Percentiles rank a stretch among this genome's conserved stretches.
phyloP scores from a whole-genome alignment of 768 basidiomycete species.

The Serendipita sp. region DNA sequence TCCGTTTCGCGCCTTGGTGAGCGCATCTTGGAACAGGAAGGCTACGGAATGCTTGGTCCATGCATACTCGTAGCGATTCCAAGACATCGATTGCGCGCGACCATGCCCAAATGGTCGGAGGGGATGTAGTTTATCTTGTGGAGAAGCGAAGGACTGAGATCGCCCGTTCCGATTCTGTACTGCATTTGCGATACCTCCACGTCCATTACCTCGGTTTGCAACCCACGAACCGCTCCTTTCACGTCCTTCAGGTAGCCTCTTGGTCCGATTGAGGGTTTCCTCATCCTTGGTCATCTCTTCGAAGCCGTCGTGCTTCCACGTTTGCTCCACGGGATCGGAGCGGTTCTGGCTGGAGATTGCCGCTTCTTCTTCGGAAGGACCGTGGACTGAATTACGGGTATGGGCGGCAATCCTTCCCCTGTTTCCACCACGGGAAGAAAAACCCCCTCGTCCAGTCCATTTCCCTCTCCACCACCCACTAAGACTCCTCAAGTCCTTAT shows the following conservation, averaged over 20 bases:
- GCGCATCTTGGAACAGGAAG: constrained; percentile 48
- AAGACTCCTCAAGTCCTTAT: constrained; percentile 63
- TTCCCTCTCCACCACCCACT: constrained; percentile 79
- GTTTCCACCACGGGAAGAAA: constrained; percentile 40
- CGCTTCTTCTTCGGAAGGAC: constrained; percentile 5
- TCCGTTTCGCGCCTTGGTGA: constrained; percentile 41
- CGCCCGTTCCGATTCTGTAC: constrained; percentile 12
- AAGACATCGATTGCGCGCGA: neutral
- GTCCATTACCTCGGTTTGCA: constrained; percentile 8
- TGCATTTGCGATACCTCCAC: constrained; percentile 13
- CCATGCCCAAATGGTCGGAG: neutral
- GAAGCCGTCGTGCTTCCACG: constrained; percentile 78
- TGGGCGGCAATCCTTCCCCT: constrained; percentile 20
- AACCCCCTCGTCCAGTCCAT: constrained; percentile 44
- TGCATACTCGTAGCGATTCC: constrained; percentile 31
- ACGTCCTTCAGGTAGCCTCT: constrained; percentile 29
- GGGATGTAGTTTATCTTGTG: constrained; percentile 3
- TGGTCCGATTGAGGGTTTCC: constrained; percentile 35
- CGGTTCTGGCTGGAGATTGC: neutral
- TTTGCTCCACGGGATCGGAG: constrained; percentile 41
- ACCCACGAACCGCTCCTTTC: constrained; percentile 28
- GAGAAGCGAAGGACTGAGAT: constrained; percentile 13
- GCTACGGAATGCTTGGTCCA: constrained; percentile 76
- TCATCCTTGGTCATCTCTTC: constrained; percentile 73
- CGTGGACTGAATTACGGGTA: constrained; percentile 1